Conservation (phyloP, 148 eudicot species). For the Cornus florida region DNA sequence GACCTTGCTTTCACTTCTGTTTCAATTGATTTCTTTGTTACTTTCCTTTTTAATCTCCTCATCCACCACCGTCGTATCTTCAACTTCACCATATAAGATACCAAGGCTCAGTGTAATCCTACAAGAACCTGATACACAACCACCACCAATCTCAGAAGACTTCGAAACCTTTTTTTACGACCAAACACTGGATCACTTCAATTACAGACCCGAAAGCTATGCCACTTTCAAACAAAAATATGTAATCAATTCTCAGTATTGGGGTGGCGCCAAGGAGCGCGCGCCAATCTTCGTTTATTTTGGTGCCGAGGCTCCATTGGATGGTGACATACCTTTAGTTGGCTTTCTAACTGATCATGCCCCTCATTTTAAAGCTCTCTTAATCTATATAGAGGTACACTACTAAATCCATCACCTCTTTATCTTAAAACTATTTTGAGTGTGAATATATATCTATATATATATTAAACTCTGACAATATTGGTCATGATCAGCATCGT, state of each 20-base stretch:
- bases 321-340: not conserved
- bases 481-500: not conserved
- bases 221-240: constrained; percentile 19
- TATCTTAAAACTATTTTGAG: no score
- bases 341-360: not conserved
- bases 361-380: not conserved
- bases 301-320: not conserved
- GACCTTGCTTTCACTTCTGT: not conserved
- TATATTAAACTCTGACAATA: no score
- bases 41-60: not conserved
- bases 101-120: not conserved
- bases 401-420: no score
- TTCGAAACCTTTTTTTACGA: not conserved
- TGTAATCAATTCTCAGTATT: constrained; percentile 15
- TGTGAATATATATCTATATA: no score
- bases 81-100: not conserved
- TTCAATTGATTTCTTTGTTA: not conserved
- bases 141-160: not conserved
- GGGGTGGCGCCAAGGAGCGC: constrained; percentile 16
- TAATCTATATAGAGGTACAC: not conserved
- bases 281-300: constrained; percentile 19
- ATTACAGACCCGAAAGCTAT: constrained; percentile 14
- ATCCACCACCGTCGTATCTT: not conserved
- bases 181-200: constrained; percentile 30
- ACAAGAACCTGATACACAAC: not conserved